Conservation (phyloP, 208 protist genomes). For the Acanthamoeba castellanii region DNA sequence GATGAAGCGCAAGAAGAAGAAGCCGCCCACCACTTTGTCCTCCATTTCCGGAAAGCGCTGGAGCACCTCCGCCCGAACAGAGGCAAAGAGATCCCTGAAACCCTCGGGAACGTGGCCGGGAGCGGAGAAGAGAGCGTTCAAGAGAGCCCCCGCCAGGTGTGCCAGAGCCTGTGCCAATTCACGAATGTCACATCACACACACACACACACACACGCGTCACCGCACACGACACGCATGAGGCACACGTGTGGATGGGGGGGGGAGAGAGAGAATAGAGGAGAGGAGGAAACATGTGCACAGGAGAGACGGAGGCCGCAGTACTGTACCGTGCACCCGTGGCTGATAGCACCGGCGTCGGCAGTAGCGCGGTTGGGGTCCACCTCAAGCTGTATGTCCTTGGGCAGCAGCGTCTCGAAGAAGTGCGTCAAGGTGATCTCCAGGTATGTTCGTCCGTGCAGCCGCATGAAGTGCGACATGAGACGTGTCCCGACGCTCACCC, state of each 20-base stretch:
- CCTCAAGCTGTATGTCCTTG: slow-evolving; percentile 33
- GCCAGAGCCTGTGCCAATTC: background rate
- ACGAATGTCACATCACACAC: too few species aligned
- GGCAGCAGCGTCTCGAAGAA: background rate
- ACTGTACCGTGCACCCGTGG: background rate
- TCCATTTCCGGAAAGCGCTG: slow-evolving; percentile 25
- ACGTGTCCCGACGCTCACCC: slow-evolving; percentile 24
- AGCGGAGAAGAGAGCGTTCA: background rate
- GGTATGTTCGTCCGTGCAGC: slow-evolving; percentile 22
- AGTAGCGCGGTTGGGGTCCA: background rate
- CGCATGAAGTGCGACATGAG: slow-evolving; percentile 64
- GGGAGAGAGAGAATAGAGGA: background rate
- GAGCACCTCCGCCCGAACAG: slow-evolving; percentile 1
- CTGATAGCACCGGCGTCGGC: background rate
- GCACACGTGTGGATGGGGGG: too few species aligned
- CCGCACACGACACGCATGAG: background rate
- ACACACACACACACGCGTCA: too few species aligned
- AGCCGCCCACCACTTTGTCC: slow-evolving; percentile 68
- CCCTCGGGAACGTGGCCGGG: background rate
- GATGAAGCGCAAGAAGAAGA: slow-evolving; percentile 74
- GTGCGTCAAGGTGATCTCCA: background rate
- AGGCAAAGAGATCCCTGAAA: slow-evolving; percentile 6
- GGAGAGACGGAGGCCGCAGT: too few species aligned
- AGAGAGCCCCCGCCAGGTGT: background rate
- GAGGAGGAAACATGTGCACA: background rate